Conservation (phyloP, 2,329 filamentous ascomycete species). For the Fusarium nurragi region DNA sequence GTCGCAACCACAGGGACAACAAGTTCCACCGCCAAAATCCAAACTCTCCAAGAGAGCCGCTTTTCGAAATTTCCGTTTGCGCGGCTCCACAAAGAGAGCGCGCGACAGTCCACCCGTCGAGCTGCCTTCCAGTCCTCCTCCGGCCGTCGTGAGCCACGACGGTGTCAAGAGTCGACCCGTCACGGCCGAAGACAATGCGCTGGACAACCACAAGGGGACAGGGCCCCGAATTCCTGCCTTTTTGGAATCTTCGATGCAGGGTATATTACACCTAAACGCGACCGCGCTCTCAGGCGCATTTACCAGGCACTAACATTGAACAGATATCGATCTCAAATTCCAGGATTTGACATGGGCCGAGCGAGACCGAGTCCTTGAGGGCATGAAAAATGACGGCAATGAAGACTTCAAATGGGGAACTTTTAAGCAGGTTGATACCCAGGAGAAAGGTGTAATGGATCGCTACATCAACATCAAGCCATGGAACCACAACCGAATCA, state of each 20-base stretch:
- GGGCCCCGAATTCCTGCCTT: conserved; percentile 51
- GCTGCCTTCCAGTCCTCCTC: conserved; percentile 44
- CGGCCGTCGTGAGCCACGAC: conserved; percentile 51
- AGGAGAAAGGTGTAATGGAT: conserved; percentile 64
- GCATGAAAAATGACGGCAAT: conserved; percentile 49
- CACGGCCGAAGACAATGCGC: conserved; percentile 31
- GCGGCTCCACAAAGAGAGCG: conserved; percentile 58
- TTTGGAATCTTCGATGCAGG: conserved; percentile 50
- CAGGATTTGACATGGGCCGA: conserved; percentile 64
- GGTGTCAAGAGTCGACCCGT: conserved; percentile 44
- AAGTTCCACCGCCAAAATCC: conserved; percentile 29
- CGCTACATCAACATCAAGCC: conserved; percentile 91
- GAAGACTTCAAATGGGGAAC: conserved; percentile 49
- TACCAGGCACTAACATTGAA: conserved; percentile 11
- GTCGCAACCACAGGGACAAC: conserved; percentile 33
- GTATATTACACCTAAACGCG: conserved; percentile 41
- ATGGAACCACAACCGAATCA: conserved; percentile 86
- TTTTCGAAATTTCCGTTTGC: conserved; percentile 58
- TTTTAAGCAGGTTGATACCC: conserved; percentile 48
- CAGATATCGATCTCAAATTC: conserved; percentile 63
- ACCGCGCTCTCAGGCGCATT: background rate
- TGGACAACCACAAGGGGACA: conserved; percentile 24
- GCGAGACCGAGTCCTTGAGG: conserved; percentile 57
- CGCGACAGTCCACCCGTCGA: conserved; percentile 53
- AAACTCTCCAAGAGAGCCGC: conserved; percentile 50